phyloP scores from a whole-genome alignment of 2,329 filamentous ascomycete genomes.

The Catunica adiposa region DNA sequence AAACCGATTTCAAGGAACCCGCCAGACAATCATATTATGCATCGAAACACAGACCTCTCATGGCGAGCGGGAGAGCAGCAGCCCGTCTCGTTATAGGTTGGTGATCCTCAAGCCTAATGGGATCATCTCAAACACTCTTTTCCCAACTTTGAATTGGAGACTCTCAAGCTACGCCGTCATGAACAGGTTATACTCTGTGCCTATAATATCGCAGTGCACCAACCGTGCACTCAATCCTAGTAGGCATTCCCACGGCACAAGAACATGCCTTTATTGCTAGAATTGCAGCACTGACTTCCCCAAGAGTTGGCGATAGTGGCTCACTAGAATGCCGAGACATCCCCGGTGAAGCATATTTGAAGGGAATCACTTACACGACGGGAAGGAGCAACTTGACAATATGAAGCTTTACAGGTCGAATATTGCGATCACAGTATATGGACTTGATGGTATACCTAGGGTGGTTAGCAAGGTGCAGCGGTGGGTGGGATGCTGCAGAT shows the following conservation, averaged over 20 bases:
- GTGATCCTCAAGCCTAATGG: background rate
- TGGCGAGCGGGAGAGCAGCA: background rate
- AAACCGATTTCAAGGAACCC: background rate
- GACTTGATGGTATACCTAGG: background rate
- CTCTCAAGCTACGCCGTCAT: background rate
- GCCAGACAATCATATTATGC: background rate
- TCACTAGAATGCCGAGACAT: background rate
- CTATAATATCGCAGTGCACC: background rate
- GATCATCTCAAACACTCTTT: background rate
- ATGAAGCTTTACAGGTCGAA: background rate
- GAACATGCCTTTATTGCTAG: background rate
- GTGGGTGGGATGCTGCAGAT: background rate
- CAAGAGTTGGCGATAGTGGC: background rate
- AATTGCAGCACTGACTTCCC: background rate
- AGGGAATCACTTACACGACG: conserved; percentile 14
- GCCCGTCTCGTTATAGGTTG: background rate
- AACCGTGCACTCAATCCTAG: background rate
- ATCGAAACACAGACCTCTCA: background rate
- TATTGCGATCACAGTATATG: background rate
- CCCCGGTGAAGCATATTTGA: background rate
- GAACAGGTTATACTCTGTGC: background rate
- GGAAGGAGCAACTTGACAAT: conserved; percentile 13
- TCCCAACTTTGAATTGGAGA: background rate
- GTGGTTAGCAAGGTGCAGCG: background rate
- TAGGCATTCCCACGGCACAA: background rate